phyloP scores from a whole-genome alignment of 306 rosid species.

The Bauhinia variegata region DNA sequence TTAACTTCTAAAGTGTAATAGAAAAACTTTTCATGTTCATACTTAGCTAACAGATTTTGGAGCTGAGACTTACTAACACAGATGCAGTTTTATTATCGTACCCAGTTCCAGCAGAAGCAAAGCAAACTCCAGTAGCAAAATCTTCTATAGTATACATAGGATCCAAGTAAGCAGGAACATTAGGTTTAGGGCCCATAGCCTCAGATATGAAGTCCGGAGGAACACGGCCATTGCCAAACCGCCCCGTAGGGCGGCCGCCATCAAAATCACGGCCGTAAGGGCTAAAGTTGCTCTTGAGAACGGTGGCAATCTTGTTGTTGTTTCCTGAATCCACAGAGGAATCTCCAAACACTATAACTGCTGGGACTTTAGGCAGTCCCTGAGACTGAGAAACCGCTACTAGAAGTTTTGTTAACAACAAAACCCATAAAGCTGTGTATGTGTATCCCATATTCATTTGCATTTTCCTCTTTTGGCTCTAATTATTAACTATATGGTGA shows the following conservation, averaged over 20 bases:
- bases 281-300: conserved; percentile 72
- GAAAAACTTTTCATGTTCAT: no score
- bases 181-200: conserved; percentile 57
- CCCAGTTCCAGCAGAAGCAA: conserved; percentile 83
- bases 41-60: neutral
- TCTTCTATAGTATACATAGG: conserved; percentile 63
- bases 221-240: conserved; percentile 77
- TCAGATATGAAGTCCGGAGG: conserved; percentile 77
- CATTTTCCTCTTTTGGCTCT: neutral
- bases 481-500: neutral
- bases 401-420: neutral
- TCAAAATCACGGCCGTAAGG: conserved; percentile 86
- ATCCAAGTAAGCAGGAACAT: conserved; percentile 84
- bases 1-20: no score
- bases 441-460: neutral
- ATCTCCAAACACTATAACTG: conserved; percentile 70
- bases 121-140: conserved; percentile 80
- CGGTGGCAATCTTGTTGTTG: conserved; percentile 69
- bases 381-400: conserved; percentile 12
- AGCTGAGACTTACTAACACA: conserved; percentile 58
- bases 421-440: neutral
- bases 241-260: conserved; percentile 75
- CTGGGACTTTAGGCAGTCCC: conserved; percentile 21
- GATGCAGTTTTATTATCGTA: conserved; percentile 66
- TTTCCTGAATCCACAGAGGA: conserved; percentile 89